A percentile compares a stretch with the other conserved stretches of the same genome.
These are phyloP conservation scores for Astragalus glycyphyllos DNA, from an alignment of 306 rosid species.

Conservation along the genomic window DNA sequence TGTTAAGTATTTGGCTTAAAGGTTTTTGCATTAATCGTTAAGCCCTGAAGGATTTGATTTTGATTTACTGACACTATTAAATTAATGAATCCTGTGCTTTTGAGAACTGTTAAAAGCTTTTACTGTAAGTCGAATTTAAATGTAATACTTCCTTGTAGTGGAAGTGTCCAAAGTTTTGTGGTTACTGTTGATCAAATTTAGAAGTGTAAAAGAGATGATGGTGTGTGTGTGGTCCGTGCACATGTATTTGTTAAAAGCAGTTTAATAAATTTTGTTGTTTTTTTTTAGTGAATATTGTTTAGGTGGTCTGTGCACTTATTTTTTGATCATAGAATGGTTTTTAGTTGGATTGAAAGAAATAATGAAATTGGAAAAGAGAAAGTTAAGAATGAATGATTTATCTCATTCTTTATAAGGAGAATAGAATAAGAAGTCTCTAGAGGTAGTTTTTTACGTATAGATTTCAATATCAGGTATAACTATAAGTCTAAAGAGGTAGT, in stretches of 20 bases:
- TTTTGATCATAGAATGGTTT: too few relatives aligned
- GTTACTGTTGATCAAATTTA: not conserved
- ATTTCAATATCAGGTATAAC: constrained; percentile 91
- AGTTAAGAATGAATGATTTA: not conserved
- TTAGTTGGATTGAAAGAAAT: not conserved
- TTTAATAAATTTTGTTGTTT: not conserved
- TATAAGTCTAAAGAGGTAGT: constrained; percentile 47
- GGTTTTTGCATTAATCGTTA: constrained; percentile 24
- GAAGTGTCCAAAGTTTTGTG: not conserved
- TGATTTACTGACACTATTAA: constrained; percentile 12
- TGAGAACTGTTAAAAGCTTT: not conserved
- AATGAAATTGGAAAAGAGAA: not conserved
- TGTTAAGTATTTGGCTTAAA: constrained; percentile 5
- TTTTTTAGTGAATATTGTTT: not conserved
- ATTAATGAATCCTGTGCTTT: not conserved
- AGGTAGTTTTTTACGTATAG: constrained; percentile 58
- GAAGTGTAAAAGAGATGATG: not conserved
- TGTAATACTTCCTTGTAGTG: not conserved
- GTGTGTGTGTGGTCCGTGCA: not conserved
- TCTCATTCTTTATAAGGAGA: not conserved
- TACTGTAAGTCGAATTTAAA: not conserved
- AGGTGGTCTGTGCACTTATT: too few relatives aligned
- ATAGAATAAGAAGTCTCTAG: not conserved
- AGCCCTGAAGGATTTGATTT: constrained; percentile 14
- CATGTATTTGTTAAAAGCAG: not conserved